phyloP scores from a whole-genome alignment of 805 yeast species.

The Hermanozyma aechmeae region DNA sequence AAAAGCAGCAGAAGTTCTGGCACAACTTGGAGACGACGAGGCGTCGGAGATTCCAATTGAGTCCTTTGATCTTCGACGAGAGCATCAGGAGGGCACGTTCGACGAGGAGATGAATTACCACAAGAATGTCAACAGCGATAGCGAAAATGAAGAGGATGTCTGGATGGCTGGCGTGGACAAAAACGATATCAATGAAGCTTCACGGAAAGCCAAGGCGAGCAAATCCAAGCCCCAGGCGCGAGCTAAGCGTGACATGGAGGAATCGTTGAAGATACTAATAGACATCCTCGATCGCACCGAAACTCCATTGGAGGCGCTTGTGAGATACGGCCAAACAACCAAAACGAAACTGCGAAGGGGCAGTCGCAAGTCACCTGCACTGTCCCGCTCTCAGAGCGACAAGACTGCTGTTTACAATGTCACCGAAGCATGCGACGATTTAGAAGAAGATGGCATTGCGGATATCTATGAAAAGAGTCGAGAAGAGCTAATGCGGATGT shows the following conservation, averaged over 20 bases:
- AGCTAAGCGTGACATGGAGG: no score
- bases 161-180: no score
- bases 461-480: conserved; percentile 36
- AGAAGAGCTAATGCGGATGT: conserved; percentile 42
- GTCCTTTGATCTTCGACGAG: neutral
- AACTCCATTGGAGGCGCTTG: neutral
- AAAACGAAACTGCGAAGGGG: no score
- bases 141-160: conserved; percentile 9
- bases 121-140: neutral
- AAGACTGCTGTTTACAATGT: neutral
- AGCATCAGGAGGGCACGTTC: neutral
- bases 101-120: conserved; percentile 24
- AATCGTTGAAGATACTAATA: neutral
- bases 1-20: conserved; percentile 4
- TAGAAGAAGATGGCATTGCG: conserved; percentile 26
- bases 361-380: no score
- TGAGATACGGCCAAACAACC: no score
- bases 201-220: no score
- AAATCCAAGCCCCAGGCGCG: no score
- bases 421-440: conserved; percentile 14
- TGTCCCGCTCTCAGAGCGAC: no score
- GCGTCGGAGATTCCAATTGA: neutral
- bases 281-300: neutral
- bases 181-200: no score
- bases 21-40: conserved; percentile 6